These are phyloP conservation scores for Phyllosticta citribraziliensis DNA, from an alignment of 2,329 filamentous ascomycete species.

Conservation along the genomic window DNA sequence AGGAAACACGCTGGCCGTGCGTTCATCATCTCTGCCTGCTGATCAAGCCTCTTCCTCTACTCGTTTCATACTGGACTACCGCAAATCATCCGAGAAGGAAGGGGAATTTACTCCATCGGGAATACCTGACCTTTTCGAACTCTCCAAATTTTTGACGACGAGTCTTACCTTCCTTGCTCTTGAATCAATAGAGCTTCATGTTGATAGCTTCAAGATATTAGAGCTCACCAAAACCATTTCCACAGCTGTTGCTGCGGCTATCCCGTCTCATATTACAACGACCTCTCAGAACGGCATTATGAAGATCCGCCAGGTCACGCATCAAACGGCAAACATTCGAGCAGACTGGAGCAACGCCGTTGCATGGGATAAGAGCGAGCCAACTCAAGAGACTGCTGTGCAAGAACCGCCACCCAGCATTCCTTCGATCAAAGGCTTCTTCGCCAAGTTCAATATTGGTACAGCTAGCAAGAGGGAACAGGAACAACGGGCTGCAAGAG, in stretches of 20 bases:
- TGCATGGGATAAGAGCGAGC: slow-evolving; percentile 57
- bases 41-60: slow-evolving; percentile 62
- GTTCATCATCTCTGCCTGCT: slow-evolving; percentile 64
- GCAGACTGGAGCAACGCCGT: slow-evolving; percentile 81
- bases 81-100: slow-evolving; percentile 54
- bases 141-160: slow-evolving; percentile 87
- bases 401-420: neutral
- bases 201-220: slow-evolving; percentile 78
- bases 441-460: slow-evolving; percentile 26
- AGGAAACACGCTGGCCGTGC: slow-evolving; percentile 91
- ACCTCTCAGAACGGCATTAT: slow-evolving; percentile 81
- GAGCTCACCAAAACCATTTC: slow-evolving; percentile 77
- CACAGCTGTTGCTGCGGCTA: slow-evolving; percentile 58
- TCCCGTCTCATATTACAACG: slow-evolving; percentile 72
- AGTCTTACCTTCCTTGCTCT: slow-evolving; percentile 93
- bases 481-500: slow-evolving; percentile 52
- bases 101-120: slow-evolving; percentile 45
- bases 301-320: slow-evolving; percentile 70
- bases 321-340: slow-evolving; percentile 85
- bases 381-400: neutral
- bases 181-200: slow-evolving; percentile 76
- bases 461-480: slow-evolving; percentile 39
- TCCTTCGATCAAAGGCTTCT: slow-evolving; percentile 26
- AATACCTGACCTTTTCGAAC: slow-evolving; percentile 71
- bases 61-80: slow-evolving; percentile 89